Base-by-base conservation (phyloP, 2,329 filamentous ascomycete species). In the Neonectria ditissima region DNA sequence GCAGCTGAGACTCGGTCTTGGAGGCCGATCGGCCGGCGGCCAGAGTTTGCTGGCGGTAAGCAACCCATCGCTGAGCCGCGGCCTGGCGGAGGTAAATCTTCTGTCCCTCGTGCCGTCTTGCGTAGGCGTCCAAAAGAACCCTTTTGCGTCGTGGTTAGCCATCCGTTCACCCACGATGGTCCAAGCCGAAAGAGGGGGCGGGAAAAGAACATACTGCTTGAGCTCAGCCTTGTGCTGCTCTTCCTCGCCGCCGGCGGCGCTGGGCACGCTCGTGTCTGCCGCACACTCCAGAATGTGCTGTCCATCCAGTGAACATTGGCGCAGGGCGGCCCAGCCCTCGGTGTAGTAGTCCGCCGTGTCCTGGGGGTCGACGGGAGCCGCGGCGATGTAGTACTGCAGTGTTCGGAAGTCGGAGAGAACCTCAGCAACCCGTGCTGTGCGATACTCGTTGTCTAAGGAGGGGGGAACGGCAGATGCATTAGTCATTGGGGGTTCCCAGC, bases 201-300 rank as follows among this genome's bases (percentile, higher is more conserved):
- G n/a, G n/a, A n/a, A 51, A 28, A 37, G 51, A 51, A 75, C 86
- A 48, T 76, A 89, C 87, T 90, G 87, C 75, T 84, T 86, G 65
- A 90, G 76, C 76, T 90, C 87, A 18, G 87, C 87, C 74, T 88
- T 89, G 28, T 76, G 77, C 75, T 90, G 88, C 75, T 90, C 88
- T 22, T 84, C 82, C 58, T 84, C 82, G 11, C 86, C 86, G 57
- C 86, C 87, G 50, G 75, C 76, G 50, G 83, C 76, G 47, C 80
- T 78, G 4, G 87, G 87, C 13, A 90, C 87, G 55, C 80, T 82
- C 16, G 87, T 87, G 75, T 90, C 88, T 43, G 87, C 87, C 22
- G 86, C 87, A 70, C 86, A 87, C 73, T 90, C 87, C 65, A 90
- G 82, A 68, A 91, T 89, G 77, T 89, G 83, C 73, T 89, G 87